Evolutionary conservation across 139 green algal species (phyloP).

Genomic region (Tetradesmus obliquus): DNA sequence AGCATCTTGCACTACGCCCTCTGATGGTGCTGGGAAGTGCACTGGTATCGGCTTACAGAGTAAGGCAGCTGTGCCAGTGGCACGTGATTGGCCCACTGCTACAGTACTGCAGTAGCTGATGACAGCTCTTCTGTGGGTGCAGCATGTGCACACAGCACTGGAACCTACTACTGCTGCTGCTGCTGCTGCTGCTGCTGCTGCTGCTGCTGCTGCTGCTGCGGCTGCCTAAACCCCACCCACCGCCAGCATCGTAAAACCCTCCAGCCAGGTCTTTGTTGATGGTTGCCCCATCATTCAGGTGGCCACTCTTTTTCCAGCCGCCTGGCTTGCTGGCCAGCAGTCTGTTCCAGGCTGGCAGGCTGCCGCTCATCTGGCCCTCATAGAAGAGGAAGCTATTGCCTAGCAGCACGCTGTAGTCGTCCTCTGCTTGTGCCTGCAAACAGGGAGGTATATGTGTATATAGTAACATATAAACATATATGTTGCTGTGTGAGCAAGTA

Average conservation of each 20-base stretch:
- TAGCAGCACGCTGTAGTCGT: slow-evolving; percentile 44
- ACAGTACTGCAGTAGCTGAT: neutral
- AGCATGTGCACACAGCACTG: neutral
- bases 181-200: neutral
- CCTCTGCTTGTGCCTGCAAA: neutral
- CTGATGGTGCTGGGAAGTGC: no score
- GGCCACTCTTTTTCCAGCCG: slow-evolving; percentile 23
- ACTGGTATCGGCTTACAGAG: no score
- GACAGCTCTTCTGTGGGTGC: neutral
- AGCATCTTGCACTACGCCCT: no score
- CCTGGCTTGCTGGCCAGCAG: slow-evolving; percentile 30
- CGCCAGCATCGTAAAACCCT: slow-evolving; percentile 72
- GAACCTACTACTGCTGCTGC: neutral
- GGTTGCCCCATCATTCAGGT: slow-evolving; percentile 36
- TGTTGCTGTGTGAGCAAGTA: neutral
- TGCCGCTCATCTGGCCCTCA: slow-evolving; percentile 60
- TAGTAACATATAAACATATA: no score
- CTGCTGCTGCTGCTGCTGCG: slow-evolving; percentile 2
- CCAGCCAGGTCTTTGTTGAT: slow-evolving; percentile 55
- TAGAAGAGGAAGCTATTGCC: slow-evolving; percentile 58
- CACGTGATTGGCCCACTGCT: no score
- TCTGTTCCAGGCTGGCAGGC: slow-evolving; percentile 46
- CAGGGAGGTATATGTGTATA: neutral
- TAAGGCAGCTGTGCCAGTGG: no score
- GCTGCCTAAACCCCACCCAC: neutral